Conservation (phyloP, 805 yeast species). For the Candida khao-thaluensis region DNA sequence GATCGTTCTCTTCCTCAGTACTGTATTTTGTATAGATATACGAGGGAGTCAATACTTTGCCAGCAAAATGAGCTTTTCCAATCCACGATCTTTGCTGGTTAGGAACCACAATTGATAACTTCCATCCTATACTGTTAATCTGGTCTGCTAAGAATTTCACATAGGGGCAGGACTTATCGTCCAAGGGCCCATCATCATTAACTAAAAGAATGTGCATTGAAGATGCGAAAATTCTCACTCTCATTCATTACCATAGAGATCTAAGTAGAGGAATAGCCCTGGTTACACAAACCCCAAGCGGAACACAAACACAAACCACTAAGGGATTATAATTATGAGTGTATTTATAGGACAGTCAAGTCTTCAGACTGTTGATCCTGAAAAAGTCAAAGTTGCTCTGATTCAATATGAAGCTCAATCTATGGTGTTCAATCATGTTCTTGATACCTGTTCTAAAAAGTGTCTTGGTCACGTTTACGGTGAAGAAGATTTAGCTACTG, state of each 20-base stretch:
- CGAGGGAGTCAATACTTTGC: slow-evolving; percentile 56
- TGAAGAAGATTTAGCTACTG: slow-evolving; percentile 81
- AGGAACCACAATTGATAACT: slow-evolving; percentile 80
- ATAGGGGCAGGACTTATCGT: slow-evolving; percentile 77
- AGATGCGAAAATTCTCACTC: slow-evolving; percentile 5
- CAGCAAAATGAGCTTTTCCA: slow-evolving; percentile 95
- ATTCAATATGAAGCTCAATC: slow-evolving; percentile 68
- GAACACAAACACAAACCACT: too few species aligned
- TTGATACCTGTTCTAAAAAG: slow-evolving; percentile 64
- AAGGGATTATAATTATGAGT: slow-evolving; percentile 49
- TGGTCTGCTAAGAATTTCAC: slow-evolving; percentile 77
- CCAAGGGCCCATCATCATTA: slow-evolving; percentile 95
- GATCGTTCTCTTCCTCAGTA: slow-evolving; percentile 46
- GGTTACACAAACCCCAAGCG: too few species aligned
- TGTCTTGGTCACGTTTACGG: slow-evolving; percentile 86
- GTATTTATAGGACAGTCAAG: slow-evolving; percentile 50
- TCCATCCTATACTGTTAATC: slow-evolving; percentile 66
- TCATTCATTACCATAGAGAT: too few species aligned
- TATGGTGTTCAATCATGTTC: slow-evolving; percentile 54
- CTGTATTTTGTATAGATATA: slow-evolving; percentile 56
- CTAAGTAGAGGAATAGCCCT: too few species aligned
- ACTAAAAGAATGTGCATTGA: slow-evolving; percentile 61
- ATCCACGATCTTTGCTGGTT: slow-evolving; percentile 91
- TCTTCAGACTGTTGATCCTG: slow-evolving; percentile 49
- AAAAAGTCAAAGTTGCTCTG: slow-evolving; percentile 60